Percentiles rank a stretch among this genome's conserved stretches.
Evolutionary conservation across 768 basidiomycete species (phyloP).

Genomic region (Mycena haematopus): DNA sequence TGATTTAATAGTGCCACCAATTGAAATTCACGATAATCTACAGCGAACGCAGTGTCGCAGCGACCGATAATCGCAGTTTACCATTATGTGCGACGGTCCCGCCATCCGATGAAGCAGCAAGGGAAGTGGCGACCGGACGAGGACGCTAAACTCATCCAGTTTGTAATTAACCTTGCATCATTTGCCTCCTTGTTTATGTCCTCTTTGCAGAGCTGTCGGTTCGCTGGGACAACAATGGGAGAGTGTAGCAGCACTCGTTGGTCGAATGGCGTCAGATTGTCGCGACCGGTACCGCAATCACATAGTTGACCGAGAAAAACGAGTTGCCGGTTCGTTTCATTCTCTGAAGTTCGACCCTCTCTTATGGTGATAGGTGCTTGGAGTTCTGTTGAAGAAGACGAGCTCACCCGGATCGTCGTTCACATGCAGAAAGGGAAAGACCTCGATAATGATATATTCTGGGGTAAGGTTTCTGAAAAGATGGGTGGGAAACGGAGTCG

Average conservation of each 20-base stretch:
- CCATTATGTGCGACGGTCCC: constrained; percentile 74
- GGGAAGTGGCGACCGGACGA: constrained; percentile 76
- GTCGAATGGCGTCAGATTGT: constrained; percentile 81
- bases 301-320: constrained; percentile 68
- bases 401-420: constrained; percentile 75
- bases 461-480: constrained; percentile 75
- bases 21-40: constrained; percentile 16
- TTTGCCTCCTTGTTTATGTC: background rate
- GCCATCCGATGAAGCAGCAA: constrained; percentile 72
- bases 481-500: constrained; percentile 81
- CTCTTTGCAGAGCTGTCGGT: constrained; percentile 61
- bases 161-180: constrained; percentile 33
- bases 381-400: constrained; percentile 81
- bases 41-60: constrained; percentile 73
- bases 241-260: constrained; percentile 72
- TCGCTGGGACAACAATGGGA: constrained; percentile 83
- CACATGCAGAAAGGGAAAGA: constrained; percentile 77
- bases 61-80: constrained; percentile 87
- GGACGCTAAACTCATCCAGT: constrained; percentile 70
- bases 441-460: constrained; percentile 81
- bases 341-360: background rate
- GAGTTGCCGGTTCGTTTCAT: constrained; percentile 56
- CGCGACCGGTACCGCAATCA: constrained; percentile 89
- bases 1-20: background rate
- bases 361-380: constrained; percentile 56